Evolutionary conservation across 2,329 filamentous ascomycete species (phyloP), one percentile per base, ranked within the genome.

Genomic region (Cladosporium velox): DNA sequence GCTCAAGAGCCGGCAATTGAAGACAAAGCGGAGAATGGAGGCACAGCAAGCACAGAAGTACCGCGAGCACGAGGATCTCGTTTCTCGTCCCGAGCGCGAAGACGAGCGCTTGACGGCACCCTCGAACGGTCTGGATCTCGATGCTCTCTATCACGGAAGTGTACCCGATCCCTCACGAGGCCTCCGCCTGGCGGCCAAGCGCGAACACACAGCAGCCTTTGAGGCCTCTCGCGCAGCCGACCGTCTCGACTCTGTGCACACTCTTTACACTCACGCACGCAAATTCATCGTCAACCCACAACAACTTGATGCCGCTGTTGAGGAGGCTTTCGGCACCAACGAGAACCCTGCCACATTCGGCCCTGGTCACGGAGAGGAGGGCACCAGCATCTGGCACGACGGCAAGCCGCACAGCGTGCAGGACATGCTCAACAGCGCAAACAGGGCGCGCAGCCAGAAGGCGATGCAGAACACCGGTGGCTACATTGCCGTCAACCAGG

Each of bases 181-280:
- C 74, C 76, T 80, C 65, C 83, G 85, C 66, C 83, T 64, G 84
- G 85, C n/a, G 77, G 80, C 32, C 58, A 77, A 73, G 65, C 65
- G 65, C 26, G 66, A 67, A 28, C 73, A 75, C 57, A 49, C 71
- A 5, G 69, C 70, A 44, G 65, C 68, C 0, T 68, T 68, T 35
- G 67, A 70, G 15, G 66, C 67, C 7, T 52, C 66, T 15, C 72
- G 71, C 54, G 67, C 67, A n/a, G 70, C 69, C 24, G 68, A 73
- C 35, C 71, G 75, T 5, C 66, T 86, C 67, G 87, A 94, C 70
- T 86, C 89, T 18, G 80, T 99, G 34, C 92, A 97, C 79, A 88
- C 91, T 66, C 85, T 99, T 14, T 99, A 99, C 80, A 91, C 95
- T 81, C 91, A 93, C 72, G 93, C 95, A 5, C 87, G 90, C 30